phyloP scores from a whole-genome alignment of 768 basidiomycete genomes.

The Termitomyces sp. region DNA sequence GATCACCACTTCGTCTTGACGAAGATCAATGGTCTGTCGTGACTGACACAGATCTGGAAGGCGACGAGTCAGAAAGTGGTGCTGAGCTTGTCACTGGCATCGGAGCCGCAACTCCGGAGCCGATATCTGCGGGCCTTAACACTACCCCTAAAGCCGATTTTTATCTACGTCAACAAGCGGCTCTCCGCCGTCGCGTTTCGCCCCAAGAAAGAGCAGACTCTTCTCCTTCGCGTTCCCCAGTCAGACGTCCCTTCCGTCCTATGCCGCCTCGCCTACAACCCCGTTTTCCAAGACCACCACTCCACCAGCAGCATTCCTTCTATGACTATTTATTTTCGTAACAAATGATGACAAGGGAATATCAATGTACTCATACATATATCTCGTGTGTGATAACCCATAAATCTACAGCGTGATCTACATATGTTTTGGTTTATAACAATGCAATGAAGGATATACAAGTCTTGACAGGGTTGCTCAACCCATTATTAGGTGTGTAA shows the following conservation, averaged over 20 bases:
- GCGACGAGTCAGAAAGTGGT: constrained; percentile 24
- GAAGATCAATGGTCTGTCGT: constrained; percentile 36
- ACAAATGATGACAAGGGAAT: background rate
- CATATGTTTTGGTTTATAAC: background rate
- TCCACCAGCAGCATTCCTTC: constrained; percentile 23
- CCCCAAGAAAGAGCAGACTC: constrained; percentile 34
- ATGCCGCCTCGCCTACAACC: constrained; percentile 15
- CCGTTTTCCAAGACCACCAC: constrained; percentile 1
- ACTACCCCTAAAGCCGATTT: constrained; percentile 15
- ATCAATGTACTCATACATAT: background rate
- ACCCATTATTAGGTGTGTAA: constrained; percentile 25
- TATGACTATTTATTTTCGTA: constrained; percentile 45
- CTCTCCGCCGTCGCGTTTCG: constrained; percentile 27
- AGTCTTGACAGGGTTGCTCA: constrained; percentile 10
- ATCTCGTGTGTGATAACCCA: background rate
- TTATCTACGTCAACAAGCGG: constrained; percentile 32
- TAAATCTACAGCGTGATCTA: background rate
- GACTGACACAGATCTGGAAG: constrained; percentile 27
- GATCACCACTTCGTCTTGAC: constrained; percentile 1
- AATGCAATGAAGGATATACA: constrained; percentile 1
- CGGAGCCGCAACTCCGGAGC: constrained; percentile 28
- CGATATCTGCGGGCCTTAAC: constrained; percentile 13
- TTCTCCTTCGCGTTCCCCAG: constrained; percentile 56
- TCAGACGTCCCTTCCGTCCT: constrained; percentile 26
- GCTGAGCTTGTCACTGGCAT: constrained; percentile 27